Evolutionary conservation across 208 protist species (phyloP).

Genomic region (Phytomonas sp.): DNA sequence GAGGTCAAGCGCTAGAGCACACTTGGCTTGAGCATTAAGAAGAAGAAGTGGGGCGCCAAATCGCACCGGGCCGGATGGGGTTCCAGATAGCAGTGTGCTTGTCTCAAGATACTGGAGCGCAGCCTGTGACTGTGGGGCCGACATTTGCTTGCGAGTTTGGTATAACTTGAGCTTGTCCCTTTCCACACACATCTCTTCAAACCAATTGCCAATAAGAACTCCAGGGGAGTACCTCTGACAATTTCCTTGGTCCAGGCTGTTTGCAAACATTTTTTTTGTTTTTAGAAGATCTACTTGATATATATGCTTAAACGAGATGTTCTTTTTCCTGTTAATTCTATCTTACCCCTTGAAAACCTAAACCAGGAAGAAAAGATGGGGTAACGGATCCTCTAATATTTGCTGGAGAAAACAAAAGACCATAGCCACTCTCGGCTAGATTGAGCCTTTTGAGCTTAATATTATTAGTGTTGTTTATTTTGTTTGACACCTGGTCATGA

Average conservation of each 20-base stretch:
- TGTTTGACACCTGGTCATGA: neutral
- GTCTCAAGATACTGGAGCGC: neutral
- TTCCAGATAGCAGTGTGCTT: neutral
- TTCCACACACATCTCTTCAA: constrained; percentile 64
- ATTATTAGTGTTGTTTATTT: neutral
- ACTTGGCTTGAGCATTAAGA: constrained; percentile 32
- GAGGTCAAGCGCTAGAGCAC: constrained; percentile 51
- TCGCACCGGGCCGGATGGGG: constrained; percentile 19
- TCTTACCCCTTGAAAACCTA: neutral
- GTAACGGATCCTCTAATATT: neutral
- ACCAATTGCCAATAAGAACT: constrained; percentile 85
- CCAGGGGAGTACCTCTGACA: constrained; percentile 57
- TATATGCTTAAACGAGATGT: neutral
- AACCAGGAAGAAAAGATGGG: neutral
- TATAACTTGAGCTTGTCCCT: constrained; percentile 69
- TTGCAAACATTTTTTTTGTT: neutral
- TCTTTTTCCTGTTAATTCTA: neutral
- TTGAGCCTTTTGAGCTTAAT: neutral
- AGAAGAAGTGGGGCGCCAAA: constrained; percentile 52
- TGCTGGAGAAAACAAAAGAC: neutral
- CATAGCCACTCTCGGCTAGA: neutral
- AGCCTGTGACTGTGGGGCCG: constrained; percentile 5
- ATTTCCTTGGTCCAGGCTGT: neutral
- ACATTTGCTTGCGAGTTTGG: constrained; percentile 18
- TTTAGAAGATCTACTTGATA: neutral